Conservation (phyloP, 208 protist species). For the Leishmania mexicana region DNA sequence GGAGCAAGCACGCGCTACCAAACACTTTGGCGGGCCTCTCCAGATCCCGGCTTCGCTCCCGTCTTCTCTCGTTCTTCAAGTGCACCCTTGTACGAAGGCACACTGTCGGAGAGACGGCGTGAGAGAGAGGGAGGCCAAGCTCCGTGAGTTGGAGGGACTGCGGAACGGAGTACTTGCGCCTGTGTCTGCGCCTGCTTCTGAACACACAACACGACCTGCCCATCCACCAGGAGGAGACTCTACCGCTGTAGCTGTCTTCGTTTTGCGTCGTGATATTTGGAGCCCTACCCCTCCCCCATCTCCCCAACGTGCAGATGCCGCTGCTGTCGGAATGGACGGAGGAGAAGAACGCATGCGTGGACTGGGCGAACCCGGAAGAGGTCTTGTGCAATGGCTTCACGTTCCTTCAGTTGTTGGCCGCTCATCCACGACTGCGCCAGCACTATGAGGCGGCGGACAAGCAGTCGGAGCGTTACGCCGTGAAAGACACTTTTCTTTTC, state of each 20-base stretch:
- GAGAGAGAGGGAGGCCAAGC: not conserved
- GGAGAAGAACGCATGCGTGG: constrained; percentile 80
- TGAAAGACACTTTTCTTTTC: constrained; percentile 32
- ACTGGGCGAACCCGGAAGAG: constrained; percentile 70
- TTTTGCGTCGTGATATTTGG: not conserved
- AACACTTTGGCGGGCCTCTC: not conserved
- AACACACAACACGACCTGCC: not conserved
- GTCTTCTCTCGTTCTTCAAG: not conserved
- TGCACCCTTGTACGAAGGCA: too few species aligned
- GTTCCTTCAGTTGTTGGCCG: constrained; percentile 68
- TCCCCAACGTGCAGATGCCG: constrained; percentile 16
- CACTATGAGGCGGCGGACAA: constrained; percentile 32
- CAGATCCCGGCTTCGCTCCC: not conserved
- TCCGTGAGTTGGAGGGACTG: not conserved
- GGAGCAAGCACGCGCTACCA: not conserved
- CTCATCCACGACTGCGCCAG: constrained; percentile 50
- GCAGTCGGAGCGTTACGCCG: constrained; percentile 17
- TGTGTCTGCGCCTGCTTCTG: not conserved
- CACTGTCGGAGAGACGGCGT: not conserved
- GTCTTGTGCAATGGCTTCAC: constrained; percentile 75
- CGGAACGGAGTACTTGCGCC: not conserved
- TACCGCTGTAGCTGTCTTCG: not conserved
- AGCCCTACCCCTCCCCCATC: too few species aligned
- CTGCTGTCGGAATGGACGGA: constrained; percentile 58
- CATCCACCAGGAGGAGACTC: not conserved